Base-by-base conservation (phyloP, 495 filamentous ascomycete genomes). In the Penicillium flavigenum region DNA sequence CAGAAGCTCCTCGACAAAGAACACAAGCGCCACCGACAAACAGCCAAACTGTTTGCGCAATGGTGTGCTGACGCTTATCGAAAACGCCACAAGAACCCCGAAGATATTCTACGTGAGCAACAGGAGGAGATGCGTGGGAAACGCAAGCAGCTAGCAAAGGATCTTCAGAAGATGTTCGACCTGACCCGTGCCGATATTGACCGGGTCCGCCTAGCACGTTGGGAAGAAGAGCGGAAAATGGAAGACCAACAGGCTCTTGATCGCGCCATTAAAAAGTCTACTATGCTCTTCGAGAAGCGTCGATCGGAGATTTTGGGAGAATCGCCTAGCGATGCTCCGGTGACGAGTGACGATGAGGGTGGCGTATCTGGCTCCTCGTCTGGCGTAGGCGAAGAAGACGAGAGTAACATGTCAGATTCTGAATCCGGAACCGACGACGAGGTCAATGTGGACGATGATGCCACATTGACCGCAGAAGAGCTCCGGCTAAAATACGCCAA, bases 221-320 rank as follows among this genome's bases (percentile, higher is more conserved):
- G 90, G 90, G 88, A 96, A 66, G 89, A 88, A 48, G 87, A 94
- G 67, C 87, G 94, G 66, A 88, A 93, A 66, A 84, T 82, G 20
- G 79, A 86, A 59, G 88, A 91, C 53, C 90, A 92, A 64, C 85
- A 90, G 62, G 88, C 88, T 8, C 75, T 96, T 56, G 90, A 95
- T 60, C 83, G 90, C 65, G 90, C 90, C 20, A 86, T 96, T 47
- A 90, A 89, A 61, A 80, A 89, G 44, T 81, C 81, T 10, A 85
- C 79, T 22, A 75, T 70, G 75, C 81, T 70, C 58, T 83, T 66
- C 72, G 83, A 66, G 72, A 88, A 72, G 69, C 72, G 63, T 64
- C 78, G 81, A 68, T 59, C 80, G 34, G 83, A 81, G 68, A 76
- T 67, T 72, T 78, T 71, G 62, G 80, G 75, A 27, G 75, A 77